Conservation (phyloP, 306 rosid genomes). For the Spatholobus suberectus region DNA sequence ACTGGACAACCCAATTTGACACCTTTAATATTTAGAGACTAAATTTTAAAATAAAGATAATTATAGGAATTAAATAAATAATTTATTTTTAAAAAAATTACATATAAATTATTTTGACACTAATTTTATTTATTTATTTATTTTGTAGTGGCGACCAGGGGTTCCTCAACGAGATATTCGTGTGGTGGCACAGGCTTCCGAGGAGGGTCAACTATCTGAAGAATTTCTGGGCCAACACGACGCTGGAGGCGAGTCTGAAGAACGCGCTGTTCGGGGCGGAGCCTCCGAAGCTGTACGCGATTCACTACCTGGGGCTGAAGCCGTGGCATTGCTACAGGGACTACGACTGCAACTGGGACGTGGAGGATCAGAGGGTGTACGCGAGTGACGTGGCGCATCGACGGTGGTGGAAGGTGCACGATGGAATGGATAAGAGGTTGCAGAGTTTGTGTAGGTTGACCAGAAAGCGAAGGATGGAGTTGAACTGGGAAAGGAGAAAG, state of each 20-base stretch:
- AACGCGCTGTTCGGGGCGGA: conserved; percentile 76
- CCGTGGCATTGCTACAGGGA: conserved; percentile 95
- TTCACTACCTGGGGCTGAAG: conserved; percentile 86
- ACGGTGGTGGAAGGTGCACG: conserved; percentile 86
- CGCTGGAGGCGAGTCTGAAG: conserved; percentile 60
- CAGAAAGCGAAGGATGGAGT: conserved; percentile 59
- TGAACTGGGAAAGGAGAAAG: conserved; percentile 79
- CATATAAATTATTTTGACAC: no score
- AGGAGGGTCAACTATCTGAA: conserved; percentile 81
- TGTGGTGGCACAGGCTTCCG: conserved; percentile 99
- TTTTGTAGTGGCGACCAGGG: conserved; percentile 81
- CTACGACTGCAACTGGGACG: conserved; percentile 92
- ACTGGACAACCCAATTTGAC: no score
- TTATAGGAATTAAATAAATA: no score
- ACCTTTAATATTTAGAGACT: no score
- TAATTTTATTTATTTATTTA: not conserved
- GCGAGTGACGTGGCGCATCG: conserved; percentile 91
- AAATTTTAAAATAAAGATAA: no score
- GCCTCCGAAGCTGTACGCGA: conserved; percentile 73
- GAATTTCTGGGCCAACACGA: conserved; percentile 91
- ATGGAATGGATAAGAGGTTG: conserved; percentile 61
- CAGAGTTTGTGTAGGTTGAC: conserved; percentile 72
- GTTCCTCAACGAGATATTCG: conserved; percentile 85
- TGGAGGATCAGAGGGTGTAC: conserved; percentile 66
- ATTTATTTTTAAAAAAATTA: no score